Evolutionary conservation across 768 basidiomycete species (phyloP), one percentile per base, ranked within the genome.

Genomic region (Podaxis sp.): DNA sequence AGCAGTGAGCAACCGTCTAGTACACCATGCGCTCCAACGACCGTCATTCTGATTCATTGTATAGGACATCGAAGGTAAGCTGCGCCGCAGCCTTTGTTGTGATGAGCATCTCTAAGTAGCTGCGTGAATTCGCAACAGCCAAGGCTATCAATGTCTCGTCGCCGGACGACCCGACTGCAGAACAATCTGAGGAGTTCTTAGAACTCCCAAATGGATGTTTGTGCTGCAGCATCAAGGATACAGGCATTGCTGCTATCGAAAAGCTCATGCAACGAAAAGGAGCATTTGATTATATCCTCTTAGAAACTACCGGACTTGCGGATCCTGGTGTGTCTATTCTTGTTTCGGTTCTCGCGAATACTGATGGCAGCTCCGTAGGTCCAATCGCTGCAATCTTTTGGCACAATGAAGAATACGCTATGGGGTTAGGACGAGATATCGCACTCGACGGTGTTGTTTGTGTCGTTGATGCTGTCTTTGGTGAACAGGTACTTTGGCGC

Each of bases 221-320:
- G n/a, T 99, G 97, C 75, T 99, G 97, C 73, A 96, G 95, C 63
- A 93, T 98, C 77, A 96, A 97, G 69, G 96, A 99, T 72, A 81
- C 87, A 11, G 97, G 97, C 2, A 83, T 92, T 0, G 92, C 95
- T 22, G 95, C 97, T 6, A 97, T 99, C 58, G 94, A 97, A 74
- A 92, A 92, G 69, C 79, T 98, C 61, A 93, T 95, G 91, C 77
- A 83, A 67, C 84, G 86, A 59, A 93, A 90, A 70, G 95, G 94
- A 26, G 84, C 85, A 1, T 96, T 99, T 71, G 97, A 99, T 75
- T 90, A 98, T 73, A 97, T 99, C 66, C 78, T 99, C 48, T 81
- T 99, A 15, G 97, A 99, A 76, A 92, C 96, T 1, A 99, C 97
- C 0, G 96, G 96, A 0, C 81, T 99, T 7, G 96, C 96, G 9